Conservation (phyloP, 176 grass and related monocot genomes). For the Avena insularis region DNA sequence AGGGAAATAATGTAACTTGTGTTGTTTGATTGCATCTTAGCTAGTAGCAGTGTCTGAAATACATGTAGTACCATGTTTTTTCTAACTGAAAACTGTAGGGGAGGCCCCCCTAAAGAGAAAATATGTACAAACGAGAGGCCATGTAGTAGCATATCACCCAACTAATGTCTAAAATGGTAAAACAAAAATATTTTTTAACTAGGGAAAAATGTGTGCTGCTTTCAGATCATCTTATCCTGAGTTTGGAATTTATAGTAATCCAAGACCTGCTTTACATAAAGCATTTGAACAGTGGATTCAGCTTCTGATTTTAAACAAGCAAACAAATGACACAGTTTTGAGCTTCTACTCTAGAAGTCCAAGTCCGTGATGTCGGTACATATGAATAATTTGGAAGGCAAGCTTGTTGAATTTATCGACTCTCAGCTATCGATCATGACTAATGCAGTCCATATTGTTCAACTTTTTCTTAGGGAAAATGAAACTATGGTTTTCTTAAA, state of each 20-base stretch:
- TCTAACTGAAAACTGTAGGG: too few relatives aligned
- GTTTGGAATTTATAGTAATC: not conserved
- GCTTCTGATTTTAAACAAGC: not conserved
- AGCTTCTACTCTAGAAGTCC: not conserved
- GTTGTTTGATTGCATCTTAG: conserved; percentile 9
- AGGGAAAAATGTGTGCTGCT: not conserved
- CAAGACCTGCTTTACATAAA: not conserved
- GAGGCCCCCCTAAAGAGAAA: too few relatives aligned
- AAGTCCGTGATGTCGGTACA: not conserved
- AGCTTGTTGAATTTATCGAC: not conserved
- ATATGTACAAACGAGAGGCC: too few relatives aligned
- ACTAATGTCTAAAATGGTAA: not conserved
- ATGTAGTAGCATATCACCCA: not conserved
- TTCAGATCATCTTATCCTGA: not conserved
- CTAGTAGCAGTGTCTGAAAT: not conserved
- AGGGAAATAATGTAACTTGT: not conserved
- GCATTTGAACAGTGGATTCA: not conserved
- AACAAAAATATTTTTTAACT: not conserved
- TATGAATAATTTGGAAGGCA: not conserved
- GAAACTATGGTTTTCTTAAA: not conserved
- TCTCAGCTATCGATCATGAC: conserved; percentile 16
- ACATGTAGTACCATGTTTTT: not conserved
- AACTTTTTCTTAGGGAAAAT: not conserved
- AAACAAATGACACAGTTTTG: not conserved
- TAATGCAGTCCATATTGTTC: not conserved